phyloP scores from a whole-genome alignment of 202 grass and related monocot species.

The Hordeum pubiflorum region DNA sequence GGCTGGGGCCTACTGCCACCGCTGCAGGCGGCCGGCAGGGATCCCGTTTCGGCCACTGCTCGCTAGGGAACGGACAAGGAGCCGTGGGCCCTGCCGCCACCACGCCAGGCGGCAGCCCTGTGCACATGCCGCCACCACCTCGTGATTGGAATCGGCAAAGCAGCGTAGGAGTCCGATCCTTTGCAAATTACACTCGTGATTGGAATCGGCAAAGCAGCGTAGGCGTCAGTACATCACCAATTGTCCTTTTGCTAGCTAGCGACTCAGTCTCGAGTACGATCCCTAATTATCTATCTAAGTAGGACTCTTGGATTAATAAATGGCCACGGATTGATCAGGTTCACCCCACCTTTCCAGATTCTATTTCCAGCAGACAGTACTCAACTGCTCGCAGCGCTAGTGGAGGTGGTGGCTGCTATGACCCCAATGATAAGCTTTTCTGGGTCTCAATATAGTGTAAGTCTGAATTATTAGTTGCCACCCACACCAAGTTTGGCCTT shows the following conservation, averaged over 20 bases:
- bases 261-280: not conserved
- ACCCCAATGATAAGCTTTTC: slow-evolving; percentile 28
- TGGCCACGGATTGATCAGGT: slow-evolving; percentile 4
- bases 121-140: too few relatives aligned
- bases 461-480: not conserved
- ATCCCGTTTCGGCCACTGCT: too few relatives aligned
- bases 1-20: too few relatives aligned
- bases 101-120: too few relatives aligned
- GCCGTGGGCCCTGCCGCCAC: too few relatives aligned
- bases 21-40: too few relatives aligned
- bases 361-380: slow-evolving; percentile 22
- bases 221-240: not conserved
- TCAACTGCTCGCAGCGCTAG: not conserved
- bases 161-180: too few relatives aligned
- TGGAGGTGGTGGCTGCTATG: slow-evolving; percentile 28
- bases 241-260: not conserved
- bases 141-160: too few relatives aligned
- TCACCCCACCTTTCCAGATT: slow-evolving; percentile 7
- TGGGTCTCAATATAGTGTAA: not conserved
- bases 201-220: not conserved
- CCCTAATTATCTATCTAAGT: slow-evolving; percentile 19
- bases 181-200: not conserved
- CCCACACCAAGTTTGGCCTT: not conserved
- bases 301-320: slow-evolving; percentile 8
- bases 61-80: too few relatives aligned